phyloP scores from a whole-genome alignment of 208 protist genomes.

The Acanthamoeba healyi region DNA sequence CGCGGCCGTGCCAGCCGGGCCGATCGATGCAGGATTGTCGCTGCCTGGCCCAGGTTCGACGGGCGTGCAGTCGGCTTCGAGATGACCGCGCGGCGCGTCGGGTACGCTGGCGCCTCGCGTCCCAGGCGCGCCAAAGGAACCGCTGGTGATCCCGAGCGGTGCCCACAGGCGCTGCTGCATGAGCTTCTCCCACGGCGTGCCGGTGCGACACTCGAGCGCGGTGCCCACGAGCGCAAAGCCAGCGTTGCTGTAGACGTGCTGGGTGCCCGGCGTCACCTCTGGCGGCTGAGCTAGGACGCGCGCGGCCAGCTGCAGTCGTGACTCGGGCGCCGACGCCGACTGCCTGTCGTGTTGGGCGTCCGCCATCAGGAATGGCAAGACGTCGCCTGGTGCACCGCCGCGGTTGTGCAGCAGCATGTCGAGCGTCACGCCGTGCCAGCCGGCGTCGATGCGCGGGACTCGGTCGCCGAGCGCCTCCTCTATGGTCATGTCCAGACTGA shows the following conservation, averaged over 20 bases:
- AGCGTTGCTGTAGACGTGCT: slow-evolving; percentile 1
- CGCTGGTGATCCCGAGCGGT: neutral
- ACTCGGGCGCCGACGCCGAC: neutral
- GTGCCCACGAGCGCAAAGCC: neutral
- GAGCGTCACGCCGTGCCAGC: neutral
- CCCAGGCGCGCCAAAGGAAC: neutral
- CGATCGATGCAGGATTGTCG: neutral
- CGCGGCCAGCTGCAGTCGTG: neutral
- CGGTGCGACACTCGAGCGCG: neutral
- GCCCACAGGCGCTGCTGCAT: neutral
- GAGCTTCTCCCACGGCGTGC: neutral
- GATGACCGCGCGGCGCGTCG: neutral
- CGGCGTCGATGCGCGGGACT: neutral
- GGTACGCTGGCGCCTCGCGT: neutral
- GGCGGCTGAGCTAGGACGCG: neutral
- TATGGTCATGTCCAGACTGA: neutral
- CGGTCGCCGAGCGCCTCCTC: neutral
- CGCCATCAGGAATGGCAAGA: neutral
- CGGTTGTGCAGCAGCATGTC: slow-evolving; percentile 16
- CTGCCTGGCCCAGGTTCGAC: neutral
- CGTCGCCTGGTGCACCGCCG: neutral
- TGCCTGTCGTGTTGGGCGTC: neutral
- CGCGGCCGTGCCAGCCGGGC: neutral
- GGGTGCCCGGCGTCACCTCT: neutral
- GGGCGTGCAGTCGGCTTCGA: neutral